Base-by-base conservation (phyloP, 2,329 filamentous ascomycete genomes). In the Diaporthe citri region DNA sequence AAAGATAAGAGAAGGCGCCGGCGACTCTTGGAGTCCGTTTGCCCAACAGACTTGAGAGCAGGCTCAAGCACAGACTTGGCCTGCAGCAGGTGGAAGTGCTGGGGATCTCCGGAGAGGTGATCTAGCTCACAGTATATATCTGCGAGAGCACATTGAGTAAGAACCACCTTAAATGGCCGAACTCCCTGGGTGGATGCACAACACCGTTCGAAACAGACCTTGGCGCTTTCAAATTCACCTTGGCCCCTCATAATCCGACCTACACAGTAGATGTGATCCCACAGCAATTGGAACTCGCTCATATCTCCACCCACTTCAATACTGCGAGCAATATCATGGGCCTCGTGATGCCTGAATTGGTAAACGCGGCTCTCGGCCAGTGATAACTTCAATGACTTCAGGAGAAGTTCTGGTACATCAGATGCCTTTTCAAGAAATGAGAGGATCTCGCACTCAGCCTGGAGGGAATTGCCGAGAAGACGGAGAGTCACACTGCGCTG, bases 221-320 rank as follows among this genome's bases (percentile, higher is more conserved):
- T 59, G 22, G 56, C 56, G 39, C 56, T 59, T 39, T 59, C 22
- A 59, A 59, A 59, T 12, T 59, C 56, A 15, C 56, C 56, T 41
- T 9, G 20, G 56, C 56, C 56, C 56, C 34, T 59, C 56, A n/a
- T 59, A 15, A 59, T 39, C 34, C 56, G 56, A 39, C 56, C 56
- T 25, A 41, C 56, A 39, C 31, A 59, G 56, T 59, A 59, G 34
- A 59, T 59, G 20, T 59, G 56, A 59, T 59, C 56, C 56, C 56
- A 59, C 7, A 59, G 56, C 34, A 59, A n/a, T 41, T 39, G 56
- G 34, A 59, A 59, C 56, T 59, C 56, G 20, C 20, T 7, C 13
- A 25, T 59, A 59, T 59, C 56, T 59, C 34, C 56, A 57, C 28
- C 55, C 28, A 57, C 55, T 57, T 57, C 4, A 13, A 59, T 59